Evolutionary conservation across 495 filamentous ascomycete species (phyloP), one percentile per base, ranked within the genome.

Genomic region (Podospora pseudocomata): DNA sequence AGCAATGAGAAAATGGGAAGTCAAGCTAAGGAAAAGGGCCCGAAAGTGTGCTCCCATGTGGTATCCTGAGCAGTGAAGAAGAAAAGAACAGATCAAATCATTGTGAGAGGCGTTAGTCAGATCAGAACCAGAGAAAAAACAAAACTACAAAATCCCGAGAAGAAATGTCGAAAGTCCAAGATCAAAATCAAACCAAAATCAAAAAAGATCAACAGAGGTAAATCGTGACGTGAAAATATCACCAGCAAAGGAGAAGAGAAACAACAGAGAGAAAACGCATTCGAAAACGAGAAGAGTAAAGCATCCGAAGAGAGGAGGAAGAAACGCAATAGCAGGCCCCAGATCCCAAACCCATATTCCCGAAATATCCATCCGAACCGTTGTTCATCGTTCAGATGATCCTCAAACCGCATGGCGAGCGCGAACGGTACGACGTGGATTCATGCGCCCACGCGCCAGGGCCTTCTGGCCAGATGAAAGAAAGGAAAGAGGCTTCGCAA

Each of bases 61-160:
- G 75, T 74, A 76, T 74, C 75, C 71, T 69, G 70, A 68, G 68
- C 66, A 59, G 64, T 53, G 23, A 68, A 67, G 64, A 67, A 73
- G 61, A 69, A 70, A 54, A 26, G 60, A 65, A 66, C 53, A 56
- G 15, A 39, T 32, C 67, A 53, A 63, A 63, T 58, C 60, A 57
- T 23, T 20, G 26, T 56, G 27, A 60, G 32, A 44, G 30, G 65
- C 39, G 60, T 72, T 70, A 56, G 71, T 57, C 64, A 70, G 63
- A 71, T 63, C 57, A 71, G 74, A 67, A 6, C 69, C 68, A 74
- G 72, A 74, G 70, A 57, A 71, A 72, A 69, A 74, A 72, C 72
- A 71, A 71, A 63, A 73, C 62, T 66, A 74, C 63, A 70, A 65
- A 72, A 58, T 59, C 68, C 44, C 30, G 30, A 32, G 30, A 55